phyloP scores from a whole-genome alignment of 2,329 filamentous ascomycete genomes.

The Aspergillus unguis region DNA sequence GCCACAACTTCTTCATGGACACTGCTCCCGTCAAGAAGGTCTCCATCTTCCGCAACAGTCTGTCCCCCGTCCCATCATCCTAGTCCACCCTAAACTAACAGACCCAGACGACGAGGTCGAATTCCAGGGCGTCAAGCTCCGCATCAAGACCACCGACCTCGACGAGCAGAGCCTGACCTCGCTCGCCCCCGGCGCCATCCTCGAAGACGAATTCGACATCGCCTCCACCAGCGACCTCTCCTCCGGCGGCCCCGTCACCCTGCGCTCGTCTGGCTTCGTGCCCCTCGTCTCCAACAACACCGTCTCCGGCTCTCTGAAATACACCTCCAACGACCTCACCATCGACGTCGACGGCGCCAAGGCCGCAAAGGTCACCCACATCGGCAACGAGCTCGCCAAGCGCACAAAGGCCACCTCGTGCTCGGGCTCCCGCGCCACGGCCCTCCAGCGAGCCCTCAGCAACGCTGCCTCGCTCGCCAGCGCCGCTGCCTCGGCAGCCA shows the following conservation, averaged over 20 bases:
- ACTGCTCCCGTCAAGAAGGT: slow-evolving; percentile 36
- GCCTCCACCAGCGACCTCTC: slow-evolving; percentile 41
- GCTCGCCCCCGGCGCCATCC: slow-evolving; percentile 26
- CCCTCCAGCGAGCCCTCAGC: slow-evolving; percentile 51
- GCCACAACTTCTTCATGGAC: slow-evolving; percentile 38
- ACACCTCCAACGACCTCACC: slow-evolving; percentile 57
- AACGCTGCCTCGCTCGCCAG: slow-evolving; percentile 47
- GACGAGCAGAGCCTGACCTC: slow-evolving; percentile 28
- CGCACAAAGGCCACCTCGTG: slow-evolving; percentile 56
- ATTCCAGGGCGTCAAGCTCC: slow-evolving; percentile 33
- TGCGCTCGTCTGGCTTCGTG: slow-evolving; percentile 52
- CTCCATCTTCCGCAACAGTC: slow-evolving; percentile 32
- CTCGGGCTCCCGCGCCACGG: slow-evolving; percentile 45
- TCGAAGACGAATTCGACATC: slow-evolving; percentile 35
- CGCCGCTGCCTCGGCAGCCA: slow-evolving; percentile 53
- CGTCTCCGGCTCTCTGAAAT: slow-evolving; percentile 55
- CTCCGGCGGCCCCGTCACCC: slow-evolving; percentile 53
- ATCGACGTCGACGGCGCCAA: slow-evolving; percentile 56
- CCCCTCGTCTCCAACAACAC: slow-evolving; percentile 13
- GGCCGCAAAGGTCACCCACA: slow-evolving; percentile 51
- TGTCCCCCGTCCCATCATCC: not conserved
- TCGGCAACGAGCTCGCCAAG: slow-evolving; percentile 41
- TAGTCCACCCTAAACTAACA: not conserved
- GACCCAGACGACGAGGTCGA: slow-evolving; percentile 25
- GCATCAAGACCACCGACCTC: slow-evolving; percentile 27